phyloP scores from a whole-genome alignment of 1,139 yeast species.

The Tardiomyces blankii region DNA sequence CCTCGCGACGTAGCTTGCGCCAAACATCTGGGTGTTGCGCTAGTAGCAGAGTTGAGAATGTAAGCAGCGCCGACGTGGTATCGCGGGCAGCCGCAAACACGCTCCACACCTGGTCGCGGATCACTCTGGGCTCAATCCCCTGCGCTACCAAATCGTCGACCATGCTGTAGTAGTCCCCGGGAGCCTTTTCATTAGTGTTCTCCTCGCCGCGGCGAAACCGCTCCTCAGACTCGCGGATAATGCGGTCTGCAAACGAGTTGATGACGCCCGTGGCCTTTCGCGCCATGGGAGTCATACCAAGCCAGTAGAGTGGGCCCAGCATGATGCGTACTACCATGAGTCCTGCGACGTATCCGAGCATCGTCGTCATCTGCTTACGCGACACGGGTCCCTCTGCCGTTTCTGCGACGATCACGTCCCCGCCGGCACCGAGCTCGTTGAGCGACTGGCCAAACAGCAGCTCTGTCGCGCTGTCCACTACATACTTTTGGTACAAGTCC shows the following conservation, averaged over 20 bases:
- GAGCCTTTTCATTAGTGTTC: conserved; percentile 6
- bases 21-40: conserved; percentile 33
- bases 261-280: conserved; percentile 9
- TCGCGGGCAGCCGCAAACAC: conserved; percentile 44
- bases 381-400: conserved; percentile 13
- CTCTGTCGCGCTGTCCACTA: conserved; percentile 47
- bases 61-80: conserved; percentile 40
- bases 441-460: conserved; percentile 36
- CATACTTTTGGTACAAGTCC: conserved; percentile 36
- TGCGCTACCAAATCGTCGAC: background rate
- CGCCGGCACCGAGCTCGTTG: conserved; percentile 23
- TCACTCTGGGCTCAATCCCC: conserved; percentile 30
- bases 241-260: conserved; percentile 5
- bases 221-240: conserved; percentile 21
- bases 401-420: conserved; percentile 25
- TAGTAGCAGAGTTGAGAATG: conserved; percentile 35
- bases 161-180: conserved; percentile 20
- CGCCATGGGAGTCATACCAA: conserved; percentile 27
- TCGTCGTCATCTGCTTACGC: background rate
- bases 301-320: conserved; percentile 27
- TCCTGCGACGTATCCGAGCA: too few relatives aligned
- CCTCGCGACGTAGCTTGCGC: conserved; percentile 29
- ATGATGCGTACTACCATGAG: conserved; percentile 20
- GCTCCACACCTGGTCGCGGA: conserved; percentile 40
- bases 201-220: conserved; percentile 19